phyloP scores from a whole-genome alignment of 2,329 filamentous ascomycete species.

The Trichoderma guizhouense region DNA sequence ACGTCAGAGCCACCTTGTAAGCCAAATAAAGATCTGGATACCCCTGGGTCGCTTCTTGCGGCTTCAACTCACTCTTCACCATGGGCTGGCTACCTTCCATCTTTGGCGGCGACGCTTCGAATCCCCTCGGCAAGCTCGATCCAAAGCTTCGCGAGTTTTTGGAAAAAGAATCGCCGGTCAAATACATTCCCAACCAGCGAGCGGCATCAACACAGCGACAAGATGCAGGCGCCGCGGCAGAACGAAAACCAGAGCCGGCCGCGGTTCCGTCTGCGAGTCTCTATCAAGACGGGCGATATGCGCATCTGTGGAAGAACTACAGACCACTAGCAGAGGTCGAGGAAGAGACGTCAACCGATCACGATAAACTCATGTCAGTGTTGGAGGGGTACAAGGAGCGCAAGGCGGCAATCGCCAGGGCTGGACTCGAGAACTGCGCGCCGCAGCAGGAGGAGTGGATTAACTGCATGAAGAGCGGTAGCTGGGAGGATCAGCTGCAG shows the following conservation, averaged over 20 bases:
- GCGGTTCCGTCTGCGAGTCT: slow-evolving; percentile 49
- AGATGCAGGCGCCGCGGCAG: slow-evolving; percentile 21
- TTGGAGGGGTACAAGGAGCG: slow-evolving; percentile 82
- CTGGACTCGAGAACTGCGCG: slow-evolving; percentile 90
- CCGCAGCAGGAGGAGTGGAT: slow-evolving; percentile 80
- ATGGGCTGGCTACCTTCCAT: slow-evolving; percentile 60
- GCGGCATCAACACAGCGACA: slow-evolving; percentile 19
- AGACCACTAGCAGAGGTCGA: slow-evolving; percentile 68
- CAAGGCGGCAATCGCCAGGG: slow-evolving; percentile 70
- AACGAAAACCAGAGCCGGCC: slow-evolving; percentile 22
- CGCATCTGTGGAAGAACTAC: slow-evolving; percentile 92
- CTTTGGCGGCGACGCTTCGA: slow-evolving; percentile 45
- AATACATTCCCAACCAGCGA: slow-evolving; percentile 48
- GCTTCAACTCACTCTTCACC: slow-evolving; percentile 18
- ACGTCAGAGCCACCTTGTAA: slow-evolving; percentile 10
- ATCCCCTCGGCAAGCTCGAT: slow-evolving; percentile 71
- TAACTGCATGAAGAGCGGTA: slow-evolving; percentile 74
- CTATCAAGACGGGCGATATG: slow-evolving; percentile 62
- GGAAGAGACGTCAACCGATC: slow-evolving; percentile 65
- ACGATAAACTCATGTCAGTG: slow-evolving; percentile 77
- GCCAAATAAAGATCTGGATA: not conserved
- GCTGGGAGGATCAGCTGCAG: slow-evolving; percentile 64
- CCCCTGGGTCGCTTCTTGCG: not conserved
- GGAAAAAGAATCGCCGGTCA: slow-evolving; percentile 73
- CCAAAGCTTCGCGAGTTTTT: slow-evolving; percentile 81